Base-by-base conservation (phyloP, 2,329 filamentous ascomycete species). In the Huntiella moniliformis region DNA sequence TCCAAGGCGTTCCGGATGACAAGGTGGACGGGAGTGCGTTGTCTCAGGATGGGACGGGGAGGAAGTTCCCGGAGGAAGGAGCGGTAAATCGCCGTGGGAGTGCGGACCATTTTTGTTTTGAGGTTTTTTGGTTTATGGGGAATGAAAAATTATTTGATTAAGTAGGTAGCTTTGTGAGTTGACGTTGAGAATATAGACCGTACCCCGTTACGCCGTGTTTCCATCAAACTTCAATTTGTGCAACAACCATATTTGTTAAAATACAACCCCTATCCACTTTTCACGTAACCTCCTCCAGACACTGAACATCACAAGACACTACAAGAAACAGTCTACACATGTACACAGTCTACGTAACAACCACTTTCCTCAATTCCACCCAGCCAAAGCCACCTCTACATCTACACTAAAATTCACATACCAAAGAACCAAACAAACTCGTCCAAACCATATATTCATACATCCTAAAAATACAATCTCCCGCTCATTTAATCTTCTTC, bases 41-140 rank as follows among this genome's bases (percentile, higher is more conserved):
- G 63, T 50, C 63, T 55, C 52, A 72, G 67, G 55, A 74, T 60
- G 2, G 71, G 67, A 4, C 78, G 79, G 5, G 80, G 73, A 1
- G 88, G 88, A 6, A 95, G 77, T 65, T 95, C 86, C 61, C 88
- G 85, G 47, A 96, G 76, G 57, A 95, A 70, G 37, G 79, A 73
- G 56, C 88, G 83, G 71, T 96, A 96, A 58, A 94, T 28, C 10
- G 22, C 22, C 10, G 6, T 28, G 7, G 22, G 71, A 33, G 84
- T 76, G 56, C 84, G 83, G 37, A 82, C 56, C 54, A 58, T 49
- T 16, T 16, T 22, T 31, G 38, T 10, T 7, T 7, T 38, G 35
- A 17, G 33, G 31, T 16, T 15, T 28, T 12, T 28, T 10, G 11
- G n/a, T n/a, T n/a, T n/a, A n/a, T 16, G 28, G 34, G n/a, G 16